Evolutionary conservation across 164 flowering plant species (phyloP).

Genomic region (Paratinospora sagittata): DNA sequence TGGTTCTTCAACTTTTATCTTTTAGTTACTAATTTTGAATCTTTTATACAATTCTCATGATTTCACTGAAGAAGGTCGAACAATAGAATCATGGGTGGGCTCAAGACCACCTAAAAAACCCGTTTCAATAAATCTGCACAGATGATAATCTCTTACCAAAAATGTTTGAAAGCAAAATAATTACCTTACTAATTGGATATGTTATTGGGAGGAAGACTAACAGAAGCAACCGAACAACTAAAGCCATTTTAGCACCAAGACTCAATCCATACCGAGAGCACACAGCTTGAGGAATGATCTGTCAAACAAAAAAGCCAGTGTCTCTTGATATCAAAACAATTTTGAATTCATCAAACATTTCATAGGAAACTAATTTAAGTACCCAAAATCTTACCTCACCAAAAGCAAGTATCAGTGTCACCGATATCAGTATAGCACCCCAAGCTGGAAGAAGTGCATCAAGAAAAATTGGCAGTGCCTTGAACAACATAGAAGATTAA

Average conservation of each 20-base stretch:
- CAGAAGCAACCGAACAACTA: conserved; percentile 82
- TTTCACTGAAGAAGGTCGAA: no score
- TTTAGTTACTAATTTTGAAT: background rate
- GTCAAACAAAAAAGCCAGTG: background rate
- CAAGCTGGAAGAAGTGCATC: conserved; percentile 65
- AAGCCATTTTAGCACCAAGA: conserved; percentile 80
- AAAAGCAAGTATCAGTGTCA: conserved; percentile 88
- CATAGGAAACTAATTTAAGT: background rate
- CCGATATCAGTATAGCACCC: conserved; percentile 92
- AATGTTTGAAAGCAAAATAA: background rate
- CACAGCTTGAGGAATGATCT: conserved; percentile 94
- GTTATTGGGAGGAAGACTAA: conserved; percentile 94
- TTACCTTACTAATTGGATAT: conserved; percentile 96
- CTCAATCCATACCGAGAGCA: conserved; percentile 93
- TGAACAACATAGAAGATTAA: background rate
- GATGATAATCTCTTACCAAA: background rate
- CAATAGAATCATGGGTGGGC: background rate
- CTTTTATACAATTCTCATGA: background rate
- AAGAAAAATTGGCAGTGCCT: conserved; percentile 94
- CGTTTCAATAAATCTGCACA: background rate
- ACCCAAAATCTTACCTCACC: conserved; percentile 70
- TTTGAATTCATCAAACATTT: background rate
- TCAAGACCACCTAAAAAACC: background rate
- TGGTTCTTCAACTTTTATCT: background rate
- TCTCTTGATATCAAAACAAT: background rate